Base-by-base conservation (phyloP, 1,284 basidiomycete genomes). In the Veloboletus limbatus region DNA sequence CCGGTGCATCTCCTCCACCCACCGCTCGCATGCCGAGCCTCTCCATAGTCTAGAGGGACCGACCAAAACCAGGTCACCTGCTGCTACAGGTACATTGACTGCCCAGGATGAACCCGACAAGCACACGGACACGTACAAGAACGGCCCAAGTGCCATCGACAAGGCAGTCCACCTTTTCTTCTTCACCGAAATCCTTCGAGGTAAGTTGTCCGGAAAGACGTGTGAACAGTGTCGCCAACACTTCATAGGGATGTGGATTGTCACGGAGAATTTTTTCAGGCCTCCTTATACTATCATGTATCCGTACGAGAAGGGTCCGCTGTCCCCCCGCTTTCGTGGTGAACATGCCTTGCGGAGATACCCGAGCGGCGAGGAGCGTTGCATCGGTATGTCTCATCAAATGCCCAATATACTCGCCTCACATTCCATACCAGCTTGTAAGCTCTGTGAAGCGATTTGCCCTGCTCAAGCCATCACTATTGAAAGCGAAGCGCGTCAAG, bases 391-490 rank as follows among this genome's bases (percentile, higher is more conserved):
- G 78, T 69, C 34, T 10, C 17, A 34, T 22, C 32, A 38, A 31
- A 27, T 34, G 7, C 18, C 27, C 20, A 48, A 28, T 30, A 36
- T 26, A 8, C 18, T 36, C 18, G 13, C 9, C 45, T 65, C 28
- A 63, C 14, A 21, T 35, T 47, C 13, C 39, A 20, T 30, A 27
- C 13, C 54, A 95, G 95, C 97, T 31, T 99, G 97, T 76, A 99
- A 99, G 72, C 83, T 99, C 21, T 99, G 97, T 66, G 97, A 99
- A 70, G 96, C 97, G 36, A 99, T 99, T 61, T 99, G 96, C 71
- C 96, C 97, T 34, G 97, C 97, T 21, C 97, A 98, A 70, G 97
- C 97, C 16, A 99, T 99, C 68, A 99, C 97, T 22, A 99, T 99
- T 63, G 97, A 99, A 74, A 94, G 91, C 54, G 97, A 99, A 72